Conservation (phyloP, 1,139 yeast species). For the Kodamaea anthophila region DNA sequence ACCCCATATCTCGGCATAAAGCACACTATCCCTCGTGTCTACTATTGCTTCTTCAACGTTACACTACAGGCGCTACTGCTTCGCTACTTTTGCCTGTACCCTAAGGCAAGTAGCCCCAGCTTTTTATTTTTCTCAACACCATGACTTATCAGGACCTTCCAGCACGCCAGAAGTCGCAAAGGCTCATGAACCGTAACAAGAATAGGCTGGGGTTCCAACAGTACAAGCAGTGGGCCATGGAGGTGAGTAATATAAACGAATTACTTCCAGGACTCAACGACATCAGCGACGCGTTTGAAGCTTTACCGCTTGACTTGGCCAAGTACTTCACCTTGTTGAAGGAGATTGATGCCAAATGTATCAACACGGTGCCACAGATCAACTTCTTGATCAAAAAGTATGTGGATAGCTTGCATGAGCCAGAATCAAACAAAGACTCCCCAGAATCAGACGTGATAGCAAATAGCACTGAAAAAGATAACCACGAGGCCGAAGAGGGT, state of each 20-base stretch:
- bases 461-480: slow-evolving; percentile 7
- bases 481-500: slow-evolving; percentile 8
- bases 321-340: slow-evolving; percentile 82
- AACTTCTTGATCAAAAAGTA: slow-evolving; percentile 53
- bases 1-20: too few relatives aligned
- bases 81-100: too few relatives aligned
- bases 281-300: slow-evolving; percentile 85
- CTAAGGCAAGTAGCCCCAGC: too few relatives aligned
- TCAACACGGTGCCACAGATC: slow-evolving; percentile 64
- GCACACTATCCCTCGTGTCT: too few relatives aligned
- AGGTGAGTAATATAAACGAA: slow-evolving; percentile 35
- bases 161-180: slow-evolving; percentile 45
- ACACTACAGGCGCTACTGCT: too few relatives aligned
- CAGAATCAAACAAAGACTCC: neutral
- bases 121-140: slow-evolving; percentile 2
- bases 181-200: slow-evolving; percentile 31
- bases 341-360: slow-evolving; percentile 94
- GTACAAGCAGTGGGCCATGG: slow-evolving; percentile 30
- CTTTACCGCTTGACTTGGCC: slow-evolving; percentile 77
- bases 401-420: slow-evolving; percentile 36
- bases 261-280: slow-evolving; percentile 86
- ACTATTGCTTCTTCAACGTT: too few relatives aligned
- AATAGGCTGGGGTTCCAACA: slow-evolving; percentile 26
- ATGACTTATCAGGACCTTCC: slow-evolving; percentile 36
- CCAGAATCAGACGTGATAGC: neutral